Evolutionary conservation across 2,329 filamentous ascomycete genomes (phyloP).

Genomic region (Fusarium nelsonii): DNA sequence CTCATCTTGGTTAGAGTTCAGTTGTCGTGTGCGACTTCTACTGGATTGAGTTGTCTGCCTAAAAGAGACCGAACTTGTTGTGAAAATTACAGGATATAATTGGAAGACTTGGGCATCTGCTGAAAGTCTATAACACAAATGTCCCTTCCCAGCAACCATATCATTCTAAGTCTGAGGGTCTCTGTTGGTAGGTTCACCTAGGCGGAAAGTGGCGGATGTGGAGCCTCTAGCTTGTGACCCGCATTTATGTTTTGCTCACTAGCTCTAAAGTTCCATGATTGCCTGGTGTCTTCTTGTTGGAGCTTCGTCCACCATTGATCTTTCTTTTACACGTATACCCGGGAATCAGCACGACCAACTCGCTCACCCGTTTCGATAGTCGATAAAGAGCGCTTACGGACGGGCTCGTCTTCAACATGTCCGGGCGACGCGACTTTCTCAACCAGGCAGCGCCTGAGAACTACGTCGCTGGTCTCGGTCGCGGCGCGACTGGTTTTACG

Average conservation of each 20-base stretch:
- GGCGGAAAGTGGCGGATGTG: slow-evolving; percentile 23
- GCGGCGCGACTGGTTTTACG: slow-evolving; percentile 97
- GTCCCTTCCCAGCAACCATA: not conserved
- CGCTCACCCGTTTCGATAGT: slow-evolving; percentile 4
- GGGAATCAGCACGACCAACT: not conserved
- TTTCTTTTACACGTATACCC: slow-evolving; percentile 1
- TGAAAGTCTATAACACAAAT: no score
- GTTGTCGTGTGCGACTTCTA: no score
- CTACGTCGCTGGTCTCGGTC: slow-evolving; percentile 95
- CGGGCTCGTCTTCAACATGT: slow-evolving; percentile 56
- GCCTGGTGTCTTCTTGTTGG: slow-evolving; percentile 20
- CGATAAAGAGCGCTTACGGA: slow-evolving; percentile 30
- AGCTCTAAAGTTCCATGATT: slow-evolving; percentile 25
- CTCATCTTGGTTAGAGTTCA: no score
- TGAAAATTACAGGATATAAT: no score
- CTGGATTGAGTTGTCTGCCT: no score
- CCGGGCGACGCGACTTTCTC: slow-evolving; percentile 83
- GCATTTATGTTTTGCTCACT: slow-evolving; percentile 30
- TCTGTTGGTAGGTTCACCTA: slow-evolving; percentile 77
- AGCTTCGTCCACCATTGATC: slow-evolving; percentile 21
- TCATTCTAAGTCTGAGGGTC: slow-evolving; percentile 62
- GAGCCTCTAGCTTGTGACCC: slow-evolving; percentile 24
- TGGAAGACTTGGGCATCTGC: no score
- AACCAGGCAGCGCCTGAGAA: slow-evolving; percentile 87
- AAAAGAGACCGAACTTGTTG: no score